Evolutionary conservation across 176 grass and related monocot species (phyloP), one percentile per base, ranked within the genome.

Genomic region (Aegilops umbellulata): DNA sequence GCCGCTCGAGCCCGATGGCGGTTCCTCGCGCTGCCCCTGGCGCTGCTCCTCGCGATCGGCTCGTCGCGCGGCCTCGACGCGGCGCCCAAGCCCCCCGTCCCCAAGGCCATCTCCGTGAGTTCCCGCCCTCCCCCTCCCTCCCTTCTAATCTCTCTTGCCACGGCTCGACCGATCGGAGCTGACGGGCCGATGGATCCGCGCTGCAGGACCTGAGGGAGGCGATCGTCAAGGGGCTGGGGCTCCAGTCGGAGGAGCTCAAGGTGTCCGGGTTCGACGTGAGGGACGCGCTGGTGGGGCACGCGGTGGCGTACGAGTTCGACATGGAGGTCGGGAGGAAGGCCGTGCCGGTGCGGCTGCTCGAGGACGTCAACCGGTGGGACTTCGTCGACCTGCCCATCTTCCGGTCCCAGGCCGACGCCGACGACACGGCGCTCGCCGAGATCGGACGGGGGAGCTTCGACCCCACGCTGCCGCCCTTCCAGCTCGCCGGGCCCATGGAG

Each of bases 251-350:
- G 65, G 90, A 89, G 82, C 76, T 98, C 68, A 91, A 86, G 88
- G 88, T 98, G 78, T 92, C 92, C 69, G 97, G 92, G 19, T 95
- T 98, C 74, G 97, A 95, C 60, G 90, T 89, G 86, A 71, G 97
- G 24, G 90, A 98, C 82, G 97, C 90, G 47, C 90, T 86, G 64
- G 97, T 98, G 58, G 94, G 97, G 29, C 91, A 95, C 30, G 84
- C 93, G 42, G 86, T 98, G 81, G 82, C 88, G 66, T 95, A 94
- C 83, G 97, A 98, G 89, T 92, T 94, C 84, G 92, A 87, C 80
- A 88, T 98, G 67, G 86, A 94, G 89, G 89, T 96, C 24, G 97
- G 92, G 60, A 85, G 78, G 87, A 92, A 90, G 86, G 74, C 86
- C 36, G 82, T 94, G 53, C 97, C 97, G 11, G 82, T 98, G 89